Evolutionary conservation across 805 yeast genomes (phyloP).

Genomic region (Metschnikowia anglica): DNA sequence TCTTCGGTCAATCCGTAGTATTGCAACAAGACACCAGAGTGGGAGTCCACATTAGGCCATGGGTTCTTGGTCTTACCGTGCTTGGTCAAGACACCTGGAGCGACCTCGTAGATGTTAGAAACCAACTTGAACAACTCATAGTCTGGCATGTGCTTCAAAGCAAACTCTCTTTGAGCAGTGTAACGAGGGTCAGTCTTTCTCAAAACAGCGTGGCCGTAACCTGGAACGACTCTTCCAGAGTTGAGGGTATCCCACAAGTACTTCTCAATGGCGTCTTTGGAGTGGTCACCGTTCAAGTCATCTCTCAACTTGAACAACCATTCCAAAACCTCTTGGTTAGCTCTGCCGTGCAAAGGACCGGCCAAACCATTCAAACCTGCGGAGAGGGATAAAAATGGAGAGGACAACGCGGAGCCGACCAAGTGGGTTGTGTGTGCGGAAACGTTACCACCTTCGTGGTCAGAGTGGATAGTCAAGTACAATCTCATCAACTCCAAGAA

Average conservation of each 20-base stretch:
- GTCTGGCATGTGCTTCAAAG: conserved; percentile 56
- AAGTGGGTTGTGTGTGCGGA: conserved; percentile 80
- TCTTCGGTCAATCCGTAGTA: conserved; percentile 77
- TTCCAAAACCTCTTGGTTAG: conserved; percentile 81
- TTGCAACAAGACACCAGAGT: conserved; percentile 74
- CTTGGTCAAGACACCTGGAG: conserved; percentile 69
- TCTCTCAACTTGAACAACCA: conserved; percentile 67
- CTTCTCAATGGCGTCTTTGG: conserved; percentile 55
- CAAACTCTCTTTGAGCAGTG: conserved; percentile 71
- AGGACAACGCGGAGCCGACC: conserved; percentile 78
- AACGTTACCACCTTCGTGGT: conserved; percentile 84
- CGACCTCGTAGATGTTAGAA: conserved; percentile 61
- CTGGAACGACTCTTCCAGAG: conserved; percentile 79
- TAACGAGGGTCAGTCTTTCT: conserved; percentile 83
- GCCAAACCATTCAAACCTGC: conserved; percentile 84
- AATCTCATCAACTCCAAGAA: conserved; percentile 71
- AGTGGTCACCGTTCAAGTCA: conserved; percentile 59
- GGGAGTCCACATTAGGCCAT: conserved; percentile 80
- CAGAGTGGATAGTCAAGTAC: conserved; percentile 73
- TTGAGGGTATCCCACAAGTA: conserved; percentile 71
- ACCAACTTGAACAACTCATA: conserved; percentile 69
- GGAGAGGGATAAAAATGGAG: conserved; percentile 71
- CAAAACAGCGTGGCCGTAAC: conserved; percentile 86
- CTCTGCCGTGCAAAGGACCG: conserved; percentile 84
- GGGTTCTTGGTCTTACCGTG: conserved; percentile 89